Conservation (phyloP, 331 rosid genomes). For the Malus hybrid region DNA sequence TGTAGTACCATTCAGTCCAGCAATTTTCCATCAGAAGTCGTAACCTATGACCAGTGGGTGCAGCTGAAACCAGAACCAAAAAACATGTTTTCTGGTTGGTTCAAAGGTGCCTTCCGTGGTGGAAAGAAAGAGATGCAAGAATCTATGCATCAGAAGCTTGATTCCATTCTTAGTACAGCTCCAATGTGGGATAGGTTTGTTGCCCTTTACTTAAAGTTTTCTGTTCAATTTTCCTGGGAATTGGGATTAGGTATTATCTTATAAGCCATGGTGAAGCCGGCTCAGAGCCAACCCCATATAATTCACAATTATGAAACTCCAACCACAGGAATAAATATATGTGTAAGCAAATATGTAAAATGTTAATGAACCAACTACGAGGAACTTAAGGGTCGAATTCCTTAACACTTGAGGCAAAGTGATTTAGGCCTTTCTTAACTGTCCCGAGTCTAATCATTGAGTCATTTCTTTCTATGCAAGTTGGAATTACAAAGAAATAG, state of each 20-base stretch:
- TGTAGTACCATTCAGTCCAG: conserved; percentile 47
- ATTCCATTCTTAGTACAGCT: conserved; percentile 62
- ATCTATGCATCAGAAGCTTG: conserved; percentile 53
- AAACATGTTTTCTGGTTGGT: conserved; percentile 56
- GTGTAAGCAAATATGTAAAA: not conserved
- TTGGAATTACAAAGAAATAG: not conserved
- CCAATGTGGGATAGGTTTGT: conserved; percentile 96
- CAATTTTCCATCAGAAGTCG: conserved; percentile 66
- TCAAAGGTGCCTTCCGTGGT: conserved; percentile 52
- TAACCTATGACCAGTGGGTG: conserved; percentile 59
- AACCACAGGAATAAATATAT: not conserved
- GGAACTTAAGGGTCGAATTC: not conserved
- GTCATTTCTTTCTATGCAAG: not conserved
- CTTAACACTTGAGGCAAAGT: not conserved
- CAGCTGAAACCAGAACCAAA: conserved; percentile 66
- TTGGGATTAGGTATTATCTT: not conserved
- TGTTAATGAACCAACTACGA: not conserved
- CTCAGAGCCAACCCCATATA: not conserved
- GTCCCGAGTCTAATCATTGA: not conserved
- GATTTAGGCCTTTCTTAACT: not conserved
- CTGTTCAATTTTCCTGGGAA: conserved; percentile 1
- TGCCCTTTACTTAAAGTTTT: conserved; percentile 9
- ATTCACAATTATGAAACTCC: not conserved
- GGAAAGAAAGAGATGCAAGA: conserved; percentile 74
- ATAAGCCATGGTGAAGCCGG: not conserved